phyloP scores from a whole-genome alignment of 371 early-diverging fungal genomes.

The Mortierella sp. region DNA sequence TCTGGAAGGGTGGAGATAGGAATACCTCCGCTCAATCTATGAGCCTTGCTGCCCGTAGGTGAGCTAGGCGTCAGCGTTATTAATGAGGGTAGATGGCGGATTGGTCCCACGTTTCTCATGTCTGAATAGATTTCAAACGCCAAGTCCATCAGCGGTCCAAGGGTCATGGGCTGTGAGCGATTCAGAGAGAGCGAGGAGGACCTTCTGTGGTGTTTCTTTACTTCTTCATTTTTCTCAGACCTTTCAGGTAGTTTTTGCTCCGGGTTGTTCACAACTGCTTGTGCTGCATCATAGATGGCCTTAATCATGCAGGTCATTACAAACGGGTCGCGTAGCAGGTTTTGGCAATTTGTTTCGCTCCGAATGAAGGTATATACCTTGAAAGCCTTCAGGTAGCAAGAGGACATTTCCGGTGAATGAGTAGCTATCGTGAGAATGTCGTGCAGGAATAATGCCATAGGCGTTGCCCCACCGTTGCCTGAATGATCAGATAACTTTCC shows the following conservation, averaged over 20 bases:
- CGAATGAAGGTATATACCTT: constrained; percentile 44
- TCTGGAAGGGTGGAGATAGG: constrained; percentile 1
- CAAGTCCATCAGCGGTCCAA: constrained; percentile 47
- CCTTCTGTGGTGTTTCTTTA: constrained; percentile 29
- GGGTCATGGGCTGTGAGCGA: constrained; percentile 40
- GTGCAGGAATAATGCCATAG: constrained; percentile 34
- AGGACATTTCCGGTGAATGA: constrained; percentile 45
- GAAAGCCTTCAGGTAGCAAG: constrained; percentile 53
- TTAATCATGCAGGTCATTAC: constrained; percentile 50
- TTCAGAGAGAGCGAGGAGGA: constrained; percentile 43
- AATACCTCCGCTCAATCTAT: neutral
- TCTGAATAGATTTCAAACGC: constrained; percentile 55
- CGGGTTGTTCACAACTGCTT: constrained; percentile 29
- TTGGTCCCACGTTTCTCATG: constrained; percentile 44
- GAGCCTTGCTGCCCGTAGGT: constrained; percentile 1
- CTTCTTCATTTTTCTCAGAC: neutral
- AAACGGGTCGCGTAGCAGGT: constrained; percentile 44
- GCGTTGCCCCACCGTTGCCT: constrained; percentile 1
- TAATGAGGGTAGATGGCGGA: constrained; percentile 40
- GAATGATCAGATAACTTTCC: neutral
- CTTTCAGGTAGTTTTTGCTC: constrained; percentile 9
- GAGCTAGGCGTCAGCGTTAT: constrained; percentile 20
- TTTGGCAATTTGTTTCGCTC: constrained; percentile 33
- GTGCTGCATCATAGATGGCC: constrained; percentile 44
- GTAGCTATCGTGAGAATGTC: constrained; percentile 46